phyloP scores from a whole-genome alignment of 1,284 basidiomycete genomes.

The Puccinia sorghi region DNA sequence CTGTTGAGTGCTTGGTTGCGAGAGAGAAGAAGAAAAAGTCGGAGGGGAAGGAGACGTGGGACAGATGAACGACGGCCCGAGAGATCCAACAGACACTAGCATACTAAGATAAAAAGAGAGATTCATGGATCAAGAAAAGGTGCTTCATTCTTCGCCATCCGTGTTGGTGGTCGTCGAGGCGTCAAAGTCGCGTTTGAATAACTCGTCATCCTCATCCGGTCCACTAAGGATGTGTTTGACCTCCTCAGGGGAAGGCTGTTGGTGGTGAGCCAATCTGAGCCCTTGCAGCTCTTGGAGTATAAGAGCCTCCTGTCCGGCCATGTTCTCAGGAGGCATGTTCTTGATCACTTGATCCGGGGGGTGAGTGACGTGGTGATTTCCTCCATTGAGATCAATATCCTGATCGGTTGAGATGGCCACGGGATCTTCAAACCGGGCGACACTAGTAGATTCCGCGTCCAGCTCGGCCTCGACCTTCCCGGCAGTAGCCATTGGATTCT shows the following conservation, averaged over 20 bases:
- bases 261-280: neutral
- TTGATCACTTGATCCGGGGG: neutral
- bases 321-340: neutral
- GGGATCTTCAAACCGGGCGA: neutral
- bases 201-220: neutral
- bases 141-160: slow-evolving; percentile 14
- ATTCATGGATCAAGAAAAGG: neutral
- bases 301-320: neutral
- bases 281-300: neutral
- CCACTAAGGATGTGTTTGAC: neutral
- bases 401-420: neutral
- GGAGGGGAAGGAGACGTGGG: too few relatives aligned
- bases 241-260: neutral
- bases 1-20: too few relatives aligned
- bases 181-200: slow-evolving; percentile 2
- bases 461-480: neutral
- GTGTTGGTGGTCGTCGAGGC: slow-evolving; percentile 22
- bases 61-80: too few relatives aligned
- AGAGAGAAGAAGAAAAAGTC: too few relatives aligned
- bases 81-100: too few relatives aligned
- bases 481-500: neutral
- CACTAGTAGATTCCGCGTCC: neutral
- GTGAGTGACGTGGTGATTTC: neutral
- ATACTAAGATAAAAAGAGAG: too few relatives aligned
- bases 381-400: neutral